Evolutionary conservation across 805 yeast species (phyloP).

Genomic region (Spathaspora girioi): DNA sequence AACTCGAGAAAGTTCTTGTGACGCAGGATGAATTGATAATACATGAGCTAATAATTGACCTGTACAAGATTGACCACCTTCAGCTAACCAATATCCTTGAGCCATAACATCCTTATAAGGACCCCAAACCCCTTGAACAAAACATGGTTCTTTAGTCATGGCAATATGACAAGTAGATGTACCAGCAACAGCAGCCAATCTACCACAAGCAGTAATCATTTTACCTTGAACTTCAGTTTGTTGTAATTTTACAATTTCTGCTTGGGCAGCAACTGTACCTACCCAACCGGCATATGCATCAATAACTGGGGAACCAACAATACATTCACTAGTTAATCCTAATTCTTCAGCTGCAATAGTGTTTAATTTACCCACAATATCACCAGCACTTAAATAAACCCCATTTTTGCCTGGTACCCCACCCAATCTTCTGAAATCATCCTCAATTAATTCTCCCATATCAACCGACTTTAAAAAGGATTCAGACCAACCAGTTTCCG

Average conservation of each 20-base stretch:
- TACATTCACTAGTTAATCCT: conserved; percentile 75
- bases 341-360: conserved; percentile 70
- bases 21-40: conserved; percentile 84
- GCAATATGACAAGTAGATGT: conserved; percentile 96
- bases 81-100: conserved; percentile 91
- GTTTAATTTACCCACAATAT: conserved; percentile 72
- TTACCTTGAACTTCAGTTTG: conserved; percentile 43
- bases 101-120: conserved; percentile 93
- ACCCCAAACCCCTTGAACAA: conserved; percentile 98
- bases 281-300: conserved; percentile 99
- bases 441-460: conserved; percentile 71
- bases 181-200: conserved; percentile 97
- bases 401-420: conserved; percentile 78
- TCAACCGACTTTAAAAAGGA: conserved; percentile 70
- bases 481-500: conserved; percentile 83
- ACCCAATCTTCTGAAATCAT: conserved; percentile 76
- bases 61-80: conserved; percentile 98
- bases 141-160: conserved; percentile 76
- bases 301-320: conserved; percentile 93
- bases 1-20: conserved; percentile 59
- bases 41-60: conserved; percentile 93
- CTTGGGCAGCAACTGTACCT: conserved; percentile 93
- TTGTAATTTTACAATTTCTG: conserved; percentile 55
- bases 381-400: conserved; percentile 81
- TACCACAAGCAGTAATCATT: conserved; percentile 65